Evolutionary conservation across 1,284 basidiomycete species (phyloP), one percentile per base, ranked within the genome.

Genomic region (Leccinum pallidistipes): DNA sequence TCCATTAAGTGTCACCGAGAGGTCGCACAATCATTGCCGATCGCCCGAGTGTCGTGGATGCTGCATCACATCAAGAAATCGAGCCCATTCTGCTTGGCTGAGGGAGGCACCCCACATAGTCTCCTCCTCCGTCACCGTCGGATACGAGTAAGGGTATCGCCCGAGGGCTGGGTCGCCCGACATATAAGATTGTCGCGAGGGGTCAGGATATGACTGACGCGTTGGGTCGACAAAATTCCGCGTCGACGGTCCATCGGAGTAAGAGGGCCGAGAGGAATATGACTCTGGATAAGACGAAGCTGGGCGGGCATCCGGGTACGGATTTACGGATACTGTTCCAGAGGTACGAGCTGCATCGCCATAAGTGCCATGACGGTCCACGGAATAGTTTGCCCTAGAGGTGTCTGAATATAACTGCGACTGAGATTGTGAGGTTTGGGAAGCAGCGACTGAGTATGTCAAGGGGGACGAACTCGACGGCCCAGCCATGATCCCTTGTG

Each of bases 101-200:
- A 86, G 83, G 29, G 83, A 80, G 8, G 85, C 79, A 34, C 85
- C 85, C 85, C 85, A 86, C 76, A 86, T 83, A 5, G 75, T 74
- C 24, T 78, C 66, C 59, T 84, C 82, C 57, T 84, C 83, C 49
- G 78, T 78, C 36, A 65, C 49, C 38, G 71, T 52, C 52, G 79
- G 76, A 58, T 81, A 79, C 7, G 76, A 71, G 27, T 73, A 72
- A 36, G 71, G 61, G 31, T 76, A 73, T 36, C 72, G 69, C 1
- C 64, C 66, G 1, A 71, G 65, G 32, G 66, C 40, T 5, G 74
- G 55, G 36, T 74, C 71, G 8, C 64, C 59, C 2, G 71, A 59
- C 29, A 73, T 51, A 34, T 76, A 74, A 31, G 66, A 54, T 57
- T 74, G 71, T 59, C 71, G 69, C 55, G 72, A 63, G 8, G 72